Evolutionary conservation across 331 rosid species (phyloP).

Genomic region (Acacia pycnantha): DNA sequence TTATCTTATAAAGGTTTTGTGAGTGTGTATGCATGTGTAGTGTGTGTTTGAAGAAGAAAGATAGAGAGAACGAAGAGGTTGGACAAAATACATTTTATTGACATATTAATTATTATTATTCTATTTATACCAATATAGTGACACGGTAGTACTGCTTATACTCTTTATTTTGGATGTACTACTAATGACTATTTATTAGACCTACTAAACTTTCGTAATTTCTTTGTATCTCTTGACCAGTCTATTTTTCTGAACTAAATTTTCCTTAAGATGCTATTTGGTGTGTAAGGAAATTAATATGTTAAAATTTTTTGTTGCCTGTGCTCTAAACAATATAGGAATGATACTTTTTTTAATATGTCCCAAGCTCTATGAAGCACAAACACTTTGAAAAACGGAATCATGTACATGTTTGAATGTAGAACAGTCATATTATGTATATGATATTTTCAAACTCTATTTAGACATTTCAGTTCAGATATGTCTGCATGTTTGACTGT

Average conservation of each 20-base stretch:
- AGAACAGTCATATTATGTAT: not conserved
- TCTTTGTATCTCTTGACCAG: not conserved
- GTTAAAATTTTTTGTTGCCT: not conserved
- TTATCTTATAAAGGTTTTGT: not conserved
- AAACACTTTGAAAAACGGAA: not conserved
- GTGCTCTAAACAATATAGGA: not conserved
- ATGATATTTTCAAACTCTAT: not conserved
- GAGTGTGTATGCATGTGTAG: not conserved
- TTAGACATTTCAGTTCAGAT: not conserved
- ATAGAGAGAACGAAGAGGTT: not conserved
- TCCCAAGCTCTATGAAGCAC: not conserved
- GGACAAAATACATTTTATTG: not conserved
- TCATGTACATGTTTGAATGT: not conserved
- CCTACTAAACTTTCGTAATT: not conserved
- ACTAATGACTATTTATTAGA: not conserved
- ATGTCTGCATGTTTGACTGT: not conserved
- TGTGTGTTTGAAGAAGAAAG: not conserved
- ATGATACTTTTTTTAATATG: not conserved
- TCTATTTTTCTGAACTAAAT: not conserved
- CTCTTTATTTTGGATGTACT: not conserved
- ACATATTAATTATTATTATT: not conserved
- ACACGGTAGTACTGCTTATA: too few species aligned
- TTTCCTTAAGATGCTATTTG: not conserved
- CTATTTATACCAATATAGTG: too few species aligned
- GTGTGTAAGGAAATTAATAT: not conserved